Conservation (phyloP, 2,329 filamentous ascomycete species). For the Penicillium paneum region DNA sequence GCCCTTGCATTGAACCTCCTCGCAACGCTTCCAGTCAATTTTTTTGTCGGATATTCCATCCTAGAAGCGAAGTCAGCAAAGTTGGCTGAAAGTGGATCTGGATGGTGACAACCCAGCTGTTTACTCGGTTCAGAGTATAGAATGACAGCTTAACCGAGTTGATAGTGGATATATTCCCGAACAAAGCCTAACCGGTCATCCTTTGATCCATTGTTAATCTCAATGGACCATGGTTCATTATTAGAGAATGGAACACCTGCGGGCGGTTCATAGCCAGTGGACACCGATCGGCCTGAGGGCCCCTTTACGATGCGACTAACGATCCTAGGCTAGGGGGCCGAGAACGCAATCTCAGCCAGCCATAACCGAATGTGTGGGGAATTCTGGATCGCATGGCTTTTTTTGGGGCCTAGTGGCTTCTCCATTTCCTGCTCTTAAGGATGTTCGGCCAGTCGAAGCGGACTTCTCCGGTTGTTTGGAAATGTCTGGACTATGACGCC, state of each 20-base stretch:
- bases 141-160: background rate
- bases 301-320: slow-evolving; percentile 18
- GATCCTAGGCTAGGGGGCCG: slow-evolving; percentile 16
- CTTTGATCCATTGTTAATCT: background rate
- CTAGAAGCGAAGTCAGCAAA: background rate
- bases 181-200: background rate
- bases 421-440: slow-evolving; percentile 9
- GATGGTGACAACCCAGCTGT: too few species aligned
- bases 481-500: slow-evolving; percentile 12
- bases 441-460: slow-evolving; percentile 10
- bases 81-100: background rate
- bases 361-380: slow-evolving; percentile 25
- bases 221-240: slow-evolving; percentile 2
- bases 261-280: slow-evolving; percentile 20
- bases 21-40: background rate
- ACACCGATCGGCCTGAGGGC: slow-evolving; percentile 22
- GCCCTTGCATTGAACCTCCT: background rate
- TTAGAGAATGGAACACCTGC: slow-evolving; percentile 3
- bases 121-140: background rate
- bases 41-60: background rate
- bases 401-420: background rate
- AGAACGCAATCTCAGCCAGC: slow-evolving; percentile 23
- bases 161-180: background rate
- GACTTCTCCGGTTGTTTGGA: slow-evolving; percentile 20
- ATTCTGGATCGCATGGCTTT: slow-evolving; percentile 20